A percentile compares a stretch with the other conserved stretches of the same genome.
These are phyloP conservation scores for Pulveroboletus ravenelii DNA, from an alignment of 768 basidiomycete species.

Conservation along the genomic window DNA sequence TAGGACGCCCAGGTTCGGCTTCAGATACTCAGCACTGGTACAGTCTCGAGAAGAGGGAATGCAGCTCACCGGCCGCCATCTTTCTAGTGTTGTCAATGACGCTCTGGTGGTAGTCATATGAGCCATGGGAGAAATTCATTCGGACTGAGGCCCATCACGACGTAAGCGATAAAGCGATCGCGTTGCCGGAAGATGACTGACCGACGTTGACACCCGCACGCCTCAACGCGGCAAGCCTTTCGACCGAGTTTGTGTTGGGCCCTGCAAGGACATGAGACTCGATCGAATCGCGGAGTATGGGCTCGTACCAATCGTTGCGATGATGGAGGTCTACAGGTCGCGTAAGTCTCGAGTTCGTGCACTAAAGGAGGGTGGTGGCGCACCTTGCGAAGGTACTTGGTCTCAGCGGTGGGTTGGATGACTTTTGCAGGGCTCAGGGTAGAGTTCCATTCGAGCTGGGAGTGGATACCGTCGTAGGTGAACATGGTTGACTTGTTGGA, in stretches of 20 bases:
- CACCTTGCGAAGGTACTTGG: slow-evolving; percentile 91
- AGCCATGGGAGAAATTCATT: slow-evolving; percentile 99
- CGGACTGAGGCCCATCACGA: slow-evolving; percentile 57
- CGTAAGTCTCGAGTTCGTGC: slow-evolving; percentile 1
- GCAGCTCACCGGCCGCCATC: slow-evolving; percentile 64
- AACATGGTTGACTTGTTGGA: slow-evolving; percentile 39
- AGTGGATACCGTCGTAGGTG: slow-evolving; percentile 56
- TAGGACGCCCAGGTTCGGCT: slow-evolving; percentile 75
- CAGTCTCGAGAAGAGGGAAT: neutral
- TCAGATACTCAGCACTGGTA: slow-evolving; percentile 3
- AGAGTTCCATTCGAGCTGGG: slow-evolving; percentile 92
- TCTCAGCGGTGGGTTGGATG: slow-evolving; percentile 67
- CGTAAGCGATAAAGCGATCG: slow-evolving; percentile 4
- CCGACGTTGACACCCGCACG: slow-evolving; percentile 97
- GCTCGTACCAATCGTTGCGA: slow-evolving; percentile 89
- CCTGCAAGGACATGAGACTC: slow-evolving; percentile 42
- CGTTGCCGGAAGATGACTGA: slow-evolving; percentile 37
- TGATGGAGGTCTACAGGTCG: slow-evolving; percentile 78
- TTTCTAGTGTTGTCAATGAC: slow-evolving; percentile 97
- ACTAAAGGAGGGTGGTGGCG: slow-evolving; percentile 15
- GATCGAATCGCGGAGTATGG: neutral
- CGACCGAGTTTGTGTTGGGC: slow-evolving; percentile 90
- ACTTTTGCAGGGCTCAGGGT: slow-evolving; percentile 70
- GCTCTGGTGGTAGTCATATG: slow-evolving; percentile 97
- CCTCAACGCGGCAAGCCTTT: slow-evolving; percentile 79